A percentile compares a stretch with the other conserved stretches of the same genome.
These are phyloP conservation scores for Zygoascus biomembranicola DNA, from an alignment of 805 yeast species.

Conservation along the genomic window DNA sequence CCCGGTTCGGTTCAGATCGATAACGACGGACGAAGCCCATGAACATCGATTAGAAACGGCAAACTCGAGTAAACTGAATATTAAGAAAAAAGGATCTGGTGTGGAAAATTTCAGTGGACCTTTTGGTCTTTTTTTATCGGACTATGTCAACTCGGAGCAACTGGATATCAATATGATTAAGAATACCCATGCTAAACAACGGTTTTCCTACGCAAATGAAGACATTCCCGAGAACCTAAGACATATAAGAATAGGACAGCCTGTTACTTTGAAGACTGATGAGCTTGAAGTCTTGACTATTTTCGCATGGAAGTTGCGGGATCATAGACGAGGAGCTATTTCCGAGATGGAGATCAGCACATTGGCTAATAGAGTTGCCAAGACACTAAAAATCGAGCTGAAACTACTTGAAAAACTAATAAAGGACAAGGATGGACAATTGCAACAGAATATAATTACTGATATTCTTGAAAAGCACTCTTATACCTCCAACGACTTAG, in stretches of 20 bases:
- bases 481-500: slow-evolving; percentile 5
- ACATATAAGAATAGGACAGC: background rate
- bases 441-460: background rate
- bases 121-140: slow-evolving; percentile 3
- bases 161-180: slow-evolving; percentile 4
- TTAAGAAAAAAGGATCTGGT: background rate
- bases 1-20: background rate
- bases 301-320: slow-evolving; percentile 5
- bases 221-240: slow-evolving; percentile 2
- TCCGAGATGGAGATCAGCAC: background rate
- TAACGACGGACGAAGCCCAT: background rate
- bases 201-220: background rate
- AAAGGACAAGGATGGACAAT: background rate
- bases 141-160: slow-evolving; percentile 8
- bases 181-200: background rate
- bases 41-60: background rate
- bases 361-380: background rate
- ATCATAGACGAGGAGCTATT: background rate
- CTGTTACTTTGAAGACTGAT: background rate
- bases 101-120: background rate
- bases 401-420: background rate
- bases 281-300: slow-evolving; percentile 8
- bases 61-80: background rate
- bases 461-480: slow-evolving; percentile 10
- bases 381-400: background rate